Evolutionary conservation across 2,329 filamentous ascomycete species (phyloP).

Genomic region (Fusarium sp.): DNA sequence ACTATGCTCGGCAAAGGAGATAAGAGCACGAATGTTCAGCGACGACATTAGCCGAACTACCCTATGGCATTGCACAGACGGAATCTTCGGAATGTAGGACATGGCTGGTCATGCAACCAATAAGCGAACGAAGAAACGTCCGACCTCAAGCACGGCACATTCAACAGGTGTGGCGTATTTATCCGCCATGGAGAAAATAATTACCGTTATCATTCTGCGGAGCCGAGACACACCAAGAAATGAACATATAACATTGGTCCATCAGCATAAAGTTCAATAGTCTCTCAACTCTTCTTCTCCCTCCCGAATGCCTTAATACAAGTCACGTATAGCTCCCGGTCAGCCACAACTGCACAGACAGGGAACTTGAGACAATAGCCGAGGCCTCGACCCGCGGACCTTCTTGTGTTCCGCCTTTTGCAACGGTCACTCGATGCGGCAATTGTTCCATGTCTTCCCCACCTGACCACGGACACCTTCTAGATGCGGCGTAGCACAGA

Average conservation of each 20-base stretch:
- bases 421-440: background rate
- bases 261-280: background rate
- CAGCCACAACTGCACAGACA: background rate
- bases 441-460: background rate
- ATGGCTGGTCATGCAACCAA: background rate
- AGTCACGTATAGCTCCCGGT: background rate
- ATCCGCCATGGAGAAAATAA: background rate
- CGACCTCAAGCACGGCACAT: background rate
- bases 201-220: background rate
- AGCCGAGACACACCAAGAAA: background rate
- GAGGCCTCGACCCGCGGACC: background rate
- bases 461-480: background rate
- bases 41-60: background rate
- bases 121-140: background rate
- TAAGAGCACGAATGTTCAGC: background rate
- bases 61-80: background rate
- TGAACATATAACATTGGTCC: background rate
- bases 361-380: background rate
- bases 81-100: background rate
- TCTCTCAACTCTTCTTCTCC: background rate
- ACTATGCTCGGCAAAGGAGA: background rate
- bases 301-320: background rate
- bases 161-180: background rate
- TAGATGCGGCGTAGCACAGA: background rate
- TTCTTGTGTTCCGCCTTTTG: background rate